These are phyloP conservation scores for Arthrobotrys conoides DNA, from an alignment of 2,329 filamentous ascomycete genomes.

Conservation along the genomic window DNA sequence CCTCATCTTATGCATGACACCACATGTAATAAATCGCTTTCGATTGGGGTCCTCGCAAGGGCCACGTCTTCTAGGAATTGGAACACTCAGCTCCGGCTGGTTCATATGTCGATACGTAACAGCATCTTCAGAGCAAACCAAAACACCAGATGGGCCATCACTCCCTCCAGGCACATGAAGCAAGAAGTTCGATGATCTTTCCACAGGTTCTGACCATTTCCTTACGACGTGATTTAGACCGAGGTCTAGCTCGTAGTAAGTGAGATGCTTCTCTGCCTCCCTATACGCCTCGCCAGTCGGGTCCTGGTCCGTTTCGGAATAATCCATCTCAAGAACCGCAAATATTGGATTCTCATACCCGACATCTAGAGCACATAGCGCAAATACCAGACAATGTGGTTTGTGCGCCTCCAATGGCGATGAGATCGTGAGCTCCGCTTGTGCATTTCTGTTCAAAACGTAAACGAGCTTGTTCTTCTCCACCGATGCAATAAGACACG, in stretches of 20 bases:
- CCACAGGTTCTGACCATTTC: constrained; percentile 95
- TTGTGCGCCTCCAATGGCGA: constrained; percentile 97
- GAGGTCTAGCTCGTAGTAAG: constrained; percentile 97
- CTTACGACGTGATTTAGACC: constrained; percentile 97
- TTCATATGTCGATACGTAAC: constrained; percentile 98
- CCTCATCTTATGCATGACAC: constrained; percentile 98
- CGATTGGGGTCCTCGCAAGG: constrained; percentile 92
- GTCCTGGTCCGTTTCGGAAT: constrained; percentile 91
- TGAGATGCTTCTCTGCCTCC: constrained; percentile 88
- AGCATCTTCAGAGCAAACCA: constrained; percentile 94
- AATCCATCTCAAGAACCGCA: constrained; percentile 93
- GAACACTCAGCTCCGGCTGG: constrained; percentile 87
- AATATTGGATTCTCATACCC: constrained; percentile 98
- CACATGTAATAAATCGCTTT: constrained; percentile 87
- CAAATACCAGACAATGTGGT: constrained; percentile 88
- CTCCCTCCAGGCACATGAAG: constrained; percentile 96
- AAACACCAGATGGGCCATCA: constrained; percentile 92
- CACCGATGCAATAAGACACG: constrained; percentile 90
- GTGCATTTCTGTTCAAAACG: constrained; percentile 93
- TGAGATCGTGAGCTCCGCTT: constrained; percentile 95
- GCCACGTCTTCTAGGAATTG: constrained; percentile 88
- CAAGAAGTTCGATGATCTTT: constrained; percentile 87
- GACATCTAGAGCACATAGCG: constrained; percentile 89
- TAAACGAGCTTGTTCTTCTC: constrained; percentile 99
- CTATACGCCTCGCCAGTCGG: constrained; percentile 84